Conservation (phyloP, 2,329 filamentous ascomycete genomes). For the Setomelanomma holmii region DNA sequence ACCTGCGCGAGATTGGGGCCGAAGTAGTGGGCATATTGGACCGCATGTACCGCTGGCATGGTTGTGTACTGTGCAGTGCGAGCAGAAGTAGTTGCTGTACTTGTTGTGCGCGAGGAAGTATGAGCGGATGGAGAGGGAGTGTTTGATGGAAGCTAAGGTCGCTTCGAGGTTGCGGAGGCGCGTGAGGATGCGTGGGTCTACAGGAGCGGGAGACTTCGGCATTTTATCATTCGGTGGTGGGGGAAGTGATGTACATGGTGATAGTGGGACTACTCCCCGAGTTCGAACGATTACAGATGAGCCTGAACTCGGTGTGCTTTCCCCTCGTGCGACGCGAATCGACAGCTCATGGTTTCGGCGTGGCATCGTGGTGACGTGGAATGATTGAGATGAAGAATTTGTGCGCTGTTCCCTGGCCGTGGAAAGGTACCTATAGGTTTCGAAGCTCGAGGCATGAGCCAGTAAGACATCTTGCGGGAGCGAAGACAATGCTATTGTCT, state of each 20-base stretch:
- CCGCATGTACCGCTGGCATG: background rate
- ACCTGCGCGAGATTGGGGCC: background rate
- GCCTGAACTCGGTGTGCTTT: too few species aligned
- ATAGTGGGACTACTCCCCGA: too few species aligned
- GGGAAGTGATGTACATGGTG: background rate
- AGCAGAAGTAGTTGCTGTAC: conserved; percentile 1
- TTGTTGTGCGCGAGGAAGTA: background rate
- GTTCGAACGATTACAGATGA: too few species aligned
- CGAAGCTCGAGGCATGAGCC: too few species aligned
- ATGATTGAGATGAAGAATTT: too few species aligned
- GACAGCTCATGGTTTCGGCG: too few species aligned
- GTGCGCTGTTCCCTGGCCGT: too few species aligned
- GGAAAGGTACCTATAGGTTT: too few species aligned
- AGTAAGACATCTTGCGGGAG: too few species aligned
- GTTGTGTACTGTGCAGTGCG: background rate
- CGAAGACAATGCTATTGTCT: too few species aligned
- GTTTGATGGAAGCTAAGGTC: background rate
- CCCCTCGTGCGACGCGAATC: too few species aligned
- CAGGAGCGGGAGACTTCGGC: background rate
- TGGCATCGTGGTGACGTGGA: too few species aligned
- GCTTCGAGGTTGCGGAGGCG: background rate
- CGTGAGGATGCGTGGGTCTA: background rate
- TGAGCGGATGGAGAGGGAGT: background rate
- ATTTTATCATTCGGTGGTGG: background rate
- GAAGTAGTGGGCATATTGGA: conserved; percentile 7